Evolutionary conservation across 768 basidiomycete genomes (phyloP).

Genomic region (Naganishia vishniacii): DNA sequence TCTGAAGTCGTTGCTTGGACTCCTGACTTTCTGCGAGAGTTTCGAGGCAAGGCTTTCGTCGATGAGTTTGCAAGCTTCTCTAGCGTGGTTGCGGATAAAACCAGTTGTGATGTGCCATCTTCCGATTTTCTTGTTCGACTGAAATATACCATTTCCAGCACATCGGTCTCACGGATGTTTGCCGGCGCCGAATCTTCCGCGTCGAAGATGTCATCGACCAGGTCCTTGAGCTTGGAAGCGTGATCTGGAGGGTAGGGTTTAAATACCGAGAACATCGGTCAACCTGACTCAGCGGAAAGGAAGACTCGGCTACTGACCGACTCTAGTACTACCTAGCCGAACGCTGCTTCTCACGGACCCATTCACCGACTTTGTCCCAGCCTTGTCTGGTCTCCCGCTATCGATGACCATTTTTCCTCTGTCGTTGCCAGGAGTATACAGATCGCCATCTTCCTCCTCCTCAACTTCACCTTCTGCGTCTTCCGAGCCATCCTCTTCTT

Average conservation of each 20-base stretch:
- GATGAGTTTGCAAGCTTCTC: not conserved
- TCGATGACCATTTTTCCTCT: slow-evolving; percentile 2
- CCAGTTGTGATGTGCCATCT: slow-evolving; percentile 38
- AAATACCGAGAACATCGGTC: too few relatives aligned
- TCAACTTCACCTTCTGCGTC: slow-evolving; percentile 34
- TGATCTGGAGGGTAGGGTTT: too few relatives aligned
- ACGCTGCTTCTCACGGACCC: slow-evolving; percentile 36
- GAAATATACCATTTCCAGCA: slow-evolving; percentile 51
- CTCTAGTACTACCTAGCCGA: slow-evolving; percentile 9
- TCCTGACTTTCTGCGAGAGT: not conserved
- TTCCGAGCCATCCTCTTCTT: slow-evolving; percentile 17
- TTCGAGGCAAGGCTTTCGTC: not conserved
- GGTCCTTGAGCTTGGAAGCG: slow-evolving; percentile 66
- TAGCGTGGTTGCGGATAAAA: slow-evolving; percentile 46
- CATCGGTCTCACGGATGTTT: slow-evolving; percentile 54
- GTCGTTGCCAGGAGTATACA: not conserved
- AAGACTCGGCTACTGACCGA: not conserved
- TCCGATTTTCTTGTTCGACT: slow-evolving; percentile 23
- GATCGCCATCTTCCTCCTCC: slow-evolving; percentile 17
- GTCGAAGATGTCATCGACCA: slow-evolving; percentile 79
- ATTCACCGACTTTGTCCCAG: slow-evolving; percentile 35
- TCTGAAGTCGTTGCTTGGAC: not conserved
- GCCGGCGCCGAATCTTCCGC: slow-evolving; percentile 67
- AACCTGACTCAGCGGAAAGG: too few relatives aligned
- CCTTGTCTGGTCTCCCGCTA: slow-evolving; percentile 19